phyloP scores from a whole-genome alignment of 1,139 yeast genomes.

The Geotrichum phurueaensis region DNA sequence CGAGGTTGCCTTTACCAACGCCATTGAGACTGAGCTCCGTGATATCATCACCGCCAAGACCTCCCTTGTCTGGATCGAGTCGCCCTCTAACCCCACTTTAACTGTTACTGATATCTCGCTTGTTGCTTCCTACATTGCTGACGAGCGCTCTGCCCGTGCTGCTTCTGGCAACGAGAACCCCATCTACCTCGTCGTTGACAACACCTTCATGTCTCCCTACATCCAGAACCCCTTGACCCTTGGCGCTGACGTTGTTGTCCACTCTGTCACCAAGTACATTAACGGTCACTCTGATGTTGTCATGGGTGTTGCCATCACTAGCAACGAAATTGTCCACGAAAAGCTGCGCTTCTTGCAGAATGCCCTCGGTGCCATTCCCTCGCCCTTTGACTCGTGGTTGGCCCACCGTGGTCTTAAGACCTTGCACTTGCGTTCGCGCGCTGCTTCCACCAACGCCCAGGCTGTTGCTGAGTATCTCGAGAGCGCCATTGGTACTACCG shows the following conservation, averaged over 20 bases:
- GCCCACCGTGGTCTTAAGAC: constrained; percentile 92
- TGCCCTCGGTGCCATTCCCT: constrained; percentile 84
- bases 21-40: constrained; percentile 56
- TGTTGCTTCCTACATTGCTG: constrained; percentile 49
- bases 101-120: constrained; percentile 63
- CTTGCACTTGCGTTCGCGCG: constrained; percentile 70
- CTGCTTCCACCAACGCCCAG: constrained; percentile 61
- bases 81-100: constrained; percentile 85
- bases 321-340: constrained; percentile 54
- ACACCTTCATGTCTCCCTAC: constrained; percentile 92
- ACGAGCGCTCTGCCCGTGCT: constrained; percentile 39
- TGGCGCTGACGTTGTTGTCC: constrained; percentile 85
- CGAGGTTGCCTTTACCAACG: constrained; percentile 59
- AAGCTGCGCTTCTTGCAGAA: constrained; percentile 72
- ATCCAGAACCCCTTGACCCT: constrained; percentile 73
- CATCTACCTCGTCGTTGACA: constrained; percentile 73
- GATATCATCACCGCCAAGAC: constrained; percentile 55
- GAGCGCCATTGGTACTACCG: constrained; percentile 40
- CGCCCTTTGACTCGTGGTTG: constrained; percentile 88
- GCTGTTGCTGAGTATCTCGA: constrained; percentile 65
- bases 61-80: constrained; percentile 77
- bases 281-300: constrained; percentile 93
- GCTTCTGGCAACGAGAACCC: constrained; percentile 39
- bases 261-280: constrained; percentile 85
- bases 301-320: constrained; percentile 76